phyloP scores from a whole-genome alignment of 2,329 filamentous ascomycete species.

The Epichloe hybrida region DNA sequence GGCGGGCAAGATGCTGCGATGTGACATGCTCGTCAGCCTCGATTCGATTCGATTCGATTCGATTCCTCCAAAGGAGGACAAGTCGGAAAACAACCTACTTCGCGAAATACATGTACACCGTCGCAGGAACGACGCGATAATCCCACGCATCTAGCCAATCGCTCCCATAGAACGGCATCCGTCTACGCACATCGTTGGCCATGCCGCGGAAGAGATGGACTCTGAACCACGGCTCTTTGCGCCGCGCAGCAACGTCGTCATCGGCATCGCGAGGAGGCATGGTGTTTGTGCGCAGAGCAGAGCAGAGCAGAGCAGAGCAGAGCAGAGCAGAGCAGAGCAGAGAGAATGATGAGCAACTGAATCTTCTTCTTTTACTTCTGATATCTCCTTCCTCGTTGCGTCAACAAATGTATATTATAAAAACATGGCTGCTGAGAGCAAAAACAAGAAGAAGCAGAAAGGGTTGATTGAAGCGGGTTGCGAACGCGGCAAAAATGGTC shows the following conservation, averaged over 20 bases:
- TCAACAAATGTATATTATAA: not conserved
- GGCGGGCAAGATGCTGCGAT: conserved; percentile 68
- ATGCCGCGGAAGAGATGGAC: conserved; percentile 67
- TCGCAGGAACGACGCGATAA: conserved; percentile 76
- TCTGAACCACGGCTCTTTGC: conserved; percentile 50
- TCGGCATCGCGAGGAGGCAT: not conserved
- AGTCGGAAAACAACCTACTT: conserved; percentile 45
- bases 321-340: too few species aligned
- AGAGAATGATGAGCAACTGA: too few species aligned
- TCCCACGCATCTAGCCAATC: conserved; percentile 89
- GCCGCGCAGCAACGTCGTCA: not conserved
- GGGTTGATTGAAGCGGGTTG: too few species aligned
- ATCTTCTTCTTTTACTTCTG: too few species aligned
- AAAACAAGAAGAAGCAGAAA: too few species aligned
- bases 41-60: not conserved
- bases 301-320: too few species aligned
- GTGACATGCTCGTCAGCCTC: not conserved
- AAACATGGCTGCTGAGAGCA: not conserved
- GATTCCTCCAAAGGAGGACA: not conserved
- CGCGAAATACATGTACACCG: conserved; percentile 89
- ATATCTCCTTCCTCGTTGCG: too few species aligned
- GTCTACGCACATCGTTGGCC: conserved; percentile 59
- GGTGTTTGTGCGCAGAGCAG: too few species aligned
- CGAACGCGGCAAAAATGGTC: too few species aligned
- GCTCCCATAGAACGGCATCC: conserved; percentile 64